Evolutionary conservation across 2,329 filamentous ascomycete species (phyloP).

Genomic region (Hypoxylon sp.): DNA sequence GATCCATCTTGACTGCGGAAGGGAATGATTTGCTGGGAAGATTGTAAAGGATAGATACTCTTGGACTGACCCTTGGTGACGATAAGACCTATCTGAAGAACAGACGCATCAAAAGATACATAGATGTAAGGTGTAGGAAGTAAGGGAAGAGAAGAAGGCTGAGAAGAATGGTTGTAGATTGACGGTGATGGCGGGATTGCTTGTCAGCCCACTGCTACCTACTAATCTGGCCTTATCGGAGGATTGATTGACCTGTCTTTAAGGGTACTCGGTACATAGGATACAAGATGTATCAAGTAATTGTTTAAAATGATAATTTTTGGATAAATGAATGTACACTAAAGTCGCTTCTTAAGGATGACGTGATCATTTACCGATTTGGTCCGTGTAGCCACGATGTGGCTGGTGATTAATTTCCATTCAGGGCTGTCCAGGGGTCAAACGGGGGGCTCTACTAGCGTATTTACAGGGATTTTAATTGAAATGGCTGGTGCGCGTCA

Average conservation of each 20-base stretch:
- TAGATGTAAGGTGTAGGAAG: constrained; percentile 10
- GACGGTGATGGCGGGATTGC: constrained; percentile 27
- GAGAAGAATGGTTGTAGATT: constrained; percentile 17
- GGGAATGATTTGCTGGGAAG: neutral
- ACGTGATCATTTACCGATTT: constrained; percentile 5
- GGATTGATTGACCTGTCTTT: constrained; percentile 32
- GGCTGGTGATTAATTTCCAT: constrained; percentile 2
- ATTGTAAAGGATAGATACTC: neutral
- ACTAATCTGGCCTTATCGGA: constrained; percentile 47
- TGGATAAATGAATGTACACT: constrained; percentile 34
- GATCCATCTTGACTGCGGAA: constrained; percentile 64
- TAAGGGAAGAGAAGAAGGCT: constrained; percentile 19
- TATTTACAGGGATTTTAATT: constrained; percentile 53
- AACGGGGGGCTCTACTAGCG: neutral
- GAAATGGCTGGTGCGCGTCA: constrained; percentile 51
- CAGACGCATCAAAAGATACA: constrained; percentile 14
- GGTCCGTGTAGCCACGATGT: constrained; percentile 2
- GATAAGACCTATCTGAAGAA: constrained; percentile 2
- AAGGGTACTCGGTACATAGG: neutral
- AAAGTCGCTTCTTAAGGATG: neutral
- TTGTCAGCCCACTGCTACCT: constrained; percentile 40
- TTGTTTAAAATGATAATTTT: constrained; percentile 7
- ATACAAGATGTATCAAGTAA: constrained; percentile 7
- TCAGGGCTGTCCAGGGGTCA: neutral
- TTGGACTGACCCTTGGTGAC: neutral